Conservation (phyloP, 179 eudicot species). For the Silene vulgaris region DNA sequence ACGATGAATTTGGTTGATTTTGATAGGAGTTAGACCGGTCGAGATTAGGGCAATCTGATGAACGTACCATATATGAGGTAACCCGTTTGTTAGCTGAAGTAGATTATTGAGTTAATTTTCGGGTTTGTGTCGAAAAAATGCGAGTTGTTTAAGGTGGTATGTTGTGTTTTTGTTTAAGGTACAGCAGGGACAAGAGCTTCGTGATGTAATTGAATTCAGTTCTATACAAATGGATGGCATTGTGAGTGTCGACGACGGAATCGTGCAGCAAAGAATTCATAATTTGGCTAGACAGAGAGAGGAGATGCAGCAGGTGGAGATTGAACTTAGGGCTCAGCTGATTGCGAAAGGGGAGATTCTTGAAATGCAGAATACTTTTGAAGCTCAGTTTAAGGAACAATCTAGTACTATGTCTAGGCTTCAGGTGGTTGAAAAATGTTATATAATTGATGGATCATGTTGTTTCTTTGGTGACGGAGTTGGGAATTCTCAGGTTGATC, state of each 20-base stretch:
- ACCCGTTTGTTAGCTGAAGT: constrained; percentile 21
- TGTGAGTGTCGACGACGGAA: constrained; percentile 39
- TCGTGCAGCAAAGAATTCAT: constrained; percentile 68
- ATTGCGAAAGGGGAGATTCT: constrained; percentile 61
- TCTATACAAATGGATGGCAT: constrained; percentile 57
- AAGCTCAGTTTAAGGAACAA: constrained; percentile 65
- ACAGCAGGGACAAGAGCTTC: constrained; percentile 65
- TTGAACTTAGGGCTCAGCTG: constrained; percentile 71
- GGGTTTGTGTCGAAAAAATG: neutral
- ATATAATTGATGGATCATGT: neutral
- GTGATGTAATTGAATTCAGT: constrained; percentile 58
- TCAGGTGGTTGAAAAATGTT: constrained; percentile 42
- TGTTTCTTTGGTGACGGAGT: neutral
- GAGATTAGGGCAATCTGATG: constrained; percentile 71
- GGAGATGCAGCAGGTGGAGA: constrained; percentile 74
- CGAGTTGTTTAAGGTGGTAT: constrained; percentile 25
- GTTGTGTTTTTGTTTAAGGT: constrained; percentile 46
- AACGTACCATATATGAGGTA: constrained; percentile 85
- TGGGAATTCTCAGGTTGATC: constrained; percentile 4
- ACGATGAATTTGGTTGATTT: constrained; percentile 18
- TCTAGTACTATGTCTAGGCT: constrained; percentile 48
- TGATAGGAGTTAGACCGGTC: constrained; percentile 65
- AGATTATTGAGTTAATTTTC: neutral
- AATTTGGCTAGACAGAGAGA: constrained; percentile 57
- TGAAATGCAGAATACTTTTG: constrained; percentile 57